Conservation (phyloP, 176 grass and related monocot genomes). For the Saccharum spontaneum region DNA sequence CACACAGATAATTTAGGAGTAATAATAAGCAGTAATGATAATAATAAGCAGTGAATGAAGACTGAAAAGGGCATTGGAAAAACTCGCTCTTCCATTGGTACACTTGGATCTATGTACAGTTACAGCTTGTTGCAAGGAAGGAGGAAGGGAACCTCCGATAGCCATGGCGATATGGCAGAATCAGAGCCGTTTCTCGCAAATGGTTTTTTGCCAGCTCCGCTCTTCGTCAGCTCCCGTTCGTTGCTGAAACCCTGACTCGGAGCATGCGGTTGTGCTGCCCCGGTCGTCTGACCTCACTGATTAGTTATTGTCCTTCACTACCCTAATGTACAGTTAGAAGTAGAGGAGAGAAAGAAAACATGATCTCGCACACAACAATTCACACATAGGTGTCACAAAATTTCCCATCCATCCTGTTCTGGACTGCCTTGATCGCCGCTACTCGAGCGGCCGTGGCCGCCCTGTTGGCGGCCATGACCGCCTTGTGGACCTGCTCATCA, state of each 20-base stretch:
- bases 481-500: conserved; percentile 60
- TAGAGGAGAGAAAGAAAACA: background rate
- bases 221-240: conserved; percentile 32
- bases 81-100: conserved; percentile 55
- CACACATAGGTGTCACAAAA: conserved; percentile 66
- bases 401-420: conserved; percentile 74
- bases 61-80: conserved; percentile 23
- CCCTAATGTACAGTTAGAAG: conserved; percentile 68
- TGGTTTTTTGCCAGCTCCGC: conserved; percentile 26
- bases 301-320: conserved; percentile 62
- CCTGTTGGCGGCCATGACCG: conserved; percentile 48
- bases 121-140: conserved; percentile 54
- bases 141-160: conserved; percentile 25
- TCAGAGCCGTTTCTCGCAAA: conserved; percentile 35
- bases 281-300: conserved; percentile 53
- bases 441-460: conserved; percentile 53
- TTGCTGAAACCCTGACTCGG: conserved; percentile 60
- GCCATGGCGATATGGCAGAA: conserved; percentile 10
- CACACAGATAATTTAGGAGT: background rate
- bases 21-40: background rate
- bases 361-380: conserved; percentile 26
- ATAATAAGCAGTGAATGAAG: background rate
- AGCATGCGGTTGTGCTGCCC: conserved; percentile 46
- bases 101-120: conserved; percentile 61
- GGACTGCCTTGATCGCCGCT: conserved; percentile 65